phyloP scores from a whole-genome alignment of 2,329 filamentous ascomycete genomes.

The Penicillium sp. region DNA sequence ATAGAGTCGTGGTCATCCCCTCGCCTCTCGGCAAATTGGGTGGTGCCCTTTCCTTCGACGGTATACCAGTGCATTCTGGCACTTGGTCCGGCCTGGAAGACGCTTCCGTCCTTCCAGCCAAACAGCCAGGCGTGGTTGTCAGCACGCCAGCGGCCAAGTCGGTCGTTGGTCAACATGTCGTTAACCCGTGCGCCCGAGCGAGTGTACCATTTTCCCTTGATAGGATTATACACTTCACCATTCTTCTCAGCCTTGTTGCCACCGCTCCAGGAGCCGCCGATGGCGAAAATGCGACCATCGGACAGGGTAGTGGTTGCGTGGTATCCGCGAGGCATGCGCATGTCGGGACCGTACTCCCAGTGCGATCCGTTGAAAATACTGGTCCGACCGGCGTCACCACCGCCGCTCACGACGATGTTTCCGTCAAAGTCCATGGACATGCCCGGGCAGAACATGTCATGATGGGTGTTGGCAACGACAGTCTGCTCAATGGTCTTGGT shows the following conservation, averaged over 20 bases:
- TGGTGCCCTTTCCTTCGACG: slow-evolving; percentile 45
- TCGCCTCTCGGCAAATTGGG: slow-evolving; percentile 45
- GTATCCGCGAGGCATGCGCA: slow-evolving; percentile 54
- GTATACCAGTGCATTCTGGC: slow-evolving; percentile 58
- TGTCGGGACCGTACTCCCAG: slow-evolving; percentile 44
- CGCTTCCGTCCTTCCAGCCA: slow-evolving; percentile 48
- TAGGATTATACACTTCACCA: slow-evolving; percentile 56
- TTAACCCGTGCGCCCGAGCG: slow-evolving; percentile 46
- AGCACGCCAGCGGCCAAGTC: slow-evolving; percentile 38
- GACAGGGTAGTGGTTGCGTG: slow-evolving; percentile 53
- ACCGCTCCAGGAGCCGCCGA: slow-evolving; percentile 59
- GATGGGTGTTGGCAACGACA: slow-evolving; percentile 8
- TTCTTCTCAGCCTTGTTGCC: slow-evolving; percentile 50
- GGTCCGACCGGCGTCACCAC: slow-evolving; percentile 49
- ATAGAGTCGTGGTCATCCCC: slow-evolving; percentile 51
- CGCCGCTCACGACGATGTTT: slow-evolving; percentile 55
- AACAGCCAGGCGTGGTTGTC: slow-evolving; percentile 59
- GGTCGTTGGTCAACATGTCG: slow-evolving; percentile 53
- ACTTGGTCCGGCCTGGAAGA: slow-evolving; percentile 58
- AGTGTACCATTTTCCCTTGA: slow-evolving; percentile 48
- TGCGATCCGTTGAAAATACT: slow-evolving; percentile 48
- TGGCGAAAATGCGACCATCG: slow-evolving; percentile 58
- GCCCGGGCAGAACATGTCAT: slow-evolving; percentile 37
- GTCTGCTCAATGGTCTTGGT: slow-evolving; percentile 3
- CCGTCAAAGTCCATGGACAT: slow-evolving; percentile 52